phyloP scores from a whole-genome alignment of 2,329 filamentous ascomycete genomes.

The Phyllosticta citrichinensis region DNA sequence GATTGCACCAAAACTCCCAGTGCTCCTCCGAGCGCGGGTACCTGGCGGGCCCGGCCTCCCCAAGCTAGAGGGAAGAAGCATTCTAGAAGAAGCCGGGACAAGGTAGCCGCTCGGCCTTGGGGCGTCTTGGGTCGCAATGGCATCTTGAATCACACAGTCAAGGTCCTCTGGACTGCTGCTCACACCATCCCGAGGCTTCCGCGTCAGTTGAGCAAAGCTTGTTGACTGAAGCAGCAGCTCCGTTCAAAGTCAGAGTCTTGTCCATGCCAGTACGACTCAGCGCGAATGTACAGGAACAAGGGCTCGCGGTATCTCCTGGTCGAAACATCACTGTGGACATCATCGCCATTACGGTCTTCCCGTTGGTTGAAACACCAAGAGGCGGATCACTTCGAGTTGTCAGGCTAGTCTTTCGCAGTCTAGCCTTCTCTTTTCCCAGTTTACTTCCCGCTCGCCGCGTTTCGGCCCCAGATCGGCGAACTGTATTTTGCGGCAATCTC shows the following conservation, averaged over 20 bases:
- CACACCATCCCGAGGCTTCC: background rate
- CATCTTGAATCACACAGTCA: background rate
- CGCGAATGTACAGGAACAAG: background rate
- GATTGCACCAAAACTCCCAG: background rate
- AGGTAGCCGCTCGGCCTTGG: background rate
- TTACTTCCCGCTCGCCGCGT: background rate
- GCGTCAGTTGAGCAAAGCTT: background rate
- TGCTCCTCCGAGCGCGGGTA: background rate
- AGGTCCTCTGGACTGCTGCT: background rate
- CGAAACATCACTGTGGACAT: background rate
- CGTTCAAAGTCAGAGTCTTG: background rate
- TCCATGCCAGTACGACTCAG: background rate
- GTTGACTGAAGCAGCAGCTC: background rate
- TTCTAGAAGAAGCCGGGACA: background rate
- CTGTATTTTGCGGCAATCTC: background rate
- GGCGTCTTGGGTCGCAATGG: background rate
- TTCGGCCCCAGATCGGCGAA: background rate
- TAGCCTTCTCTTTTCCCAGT: background rate
- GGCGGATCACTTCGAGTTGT: background rate
- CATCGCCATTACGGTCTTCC: background rate
- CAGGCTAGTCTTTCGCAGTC: background rate
- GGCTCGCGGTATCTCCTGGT: background rate
- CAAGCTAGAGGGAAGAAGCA: background rate
- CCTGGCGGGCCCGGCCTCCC: background rate
- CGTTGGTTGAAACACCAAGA: background rate